Evolutionary conservation across 805 yeast species (phyloP), one percentile per base, ranked within the genome.

Genomic region (Sugiyamaella chiloensis): DNA sequence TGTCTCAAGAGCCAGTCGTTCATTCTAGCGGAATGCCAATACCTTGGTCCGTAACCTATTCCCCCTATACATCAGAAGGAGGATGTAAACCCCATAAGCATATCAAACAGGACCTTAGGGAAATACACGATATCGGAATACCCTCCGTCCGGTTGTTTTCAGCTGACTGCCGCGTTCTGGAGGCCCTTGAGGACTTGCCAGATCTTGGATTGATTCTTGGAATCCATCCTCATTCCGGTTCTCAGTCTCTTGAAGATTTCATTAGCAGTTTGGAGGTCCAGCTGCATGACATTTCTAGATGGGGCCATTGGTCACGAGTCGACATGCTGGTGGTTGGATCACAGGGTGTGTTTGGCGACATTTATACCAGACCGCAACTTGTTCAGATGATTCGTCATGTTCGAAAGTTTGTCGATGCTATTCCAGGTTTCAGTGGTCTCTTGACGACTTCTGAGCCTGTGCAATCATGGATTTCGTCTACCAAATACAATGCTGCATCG

Each of bases 391-490:
- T 56, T 27, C 36, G 42, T 17, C 46, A 50, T 30, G 57, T 54
- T 12, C 47, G 57, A 11, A 24, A 21, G 19, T 21, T 37, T 16
- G 40, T 51, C 9, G 23, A 29, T 4, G 17, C 27, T 12, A 31
- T 32, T 12, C 41, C 44, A 8, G 46, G 37, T 16, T 48, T 51
- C 39, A 12, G 17, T 11, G 95, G 95, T 48, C 55, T 66, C 47
- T 70, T 86, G 37, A 84, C 95, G 27, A 86, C 93, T 12, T 74
- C 90, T 45, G 95, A 87, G 65, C 93, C 95, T 44, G 93, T 93
- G 19, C 84, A 79, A n/a, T 67, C 79, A 17, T 86, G 76, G 64
- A 39, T 53, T 2, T 54, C 60, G 6, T 27, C 54, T 8, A 41
- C 57, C 16, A 48, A 50, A 26, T 57, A 39, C 46, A 57, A 55